phyloP scores from a whole-genome alignment of 129 eudicot species.

The Centaurea solstitialis region DNA sequence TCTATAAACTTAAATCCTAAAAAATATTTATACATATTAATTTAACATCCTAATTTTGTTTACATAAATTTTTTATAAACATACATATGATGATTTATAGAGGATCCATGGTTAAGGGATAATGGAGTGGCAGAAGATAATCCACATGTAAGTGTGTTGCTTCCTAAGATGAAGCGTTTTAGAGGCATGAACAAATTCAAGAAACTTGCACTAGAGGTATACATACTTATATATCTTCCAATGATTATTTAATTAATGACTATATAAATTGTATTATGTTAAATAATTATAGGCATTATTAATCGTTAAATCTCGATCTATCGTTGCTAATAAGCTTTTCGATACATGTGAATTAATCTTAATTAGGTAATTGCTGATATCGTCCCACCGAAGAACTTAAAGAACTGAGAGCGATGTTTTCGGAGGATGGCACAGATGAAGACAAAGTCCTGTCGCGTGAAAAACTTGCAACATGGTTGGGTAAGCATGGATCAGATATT shows the following conservation, averaged over 20 bases:
- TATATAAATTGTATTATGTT: neutral
- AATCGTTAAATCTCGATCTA: neutral
- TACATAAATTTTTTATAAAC: no score
- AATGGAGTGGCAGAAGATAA: slow-evolving; percentile 76
- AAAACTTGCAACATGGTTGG: slow-evolving; percentile 64
- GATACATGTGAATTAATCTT: neutral
- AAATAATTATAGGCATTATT: neutral
- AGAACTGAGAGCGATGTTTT: slow-evolving; percentile 69
- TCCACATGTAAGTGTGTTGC: slow-evolving; percentile 57
- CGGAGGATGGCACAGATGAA: slow-evolving; percentile 59
- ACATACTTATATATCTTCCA: neutral
- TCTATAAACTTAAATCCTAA: no score
- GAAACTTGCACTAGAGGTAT: slow-evolving; percentile 71
- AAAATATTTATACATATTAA: no score
- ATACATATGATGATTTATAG: slow-evolving; percentile 23
- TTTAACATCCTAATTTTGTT: neutral
- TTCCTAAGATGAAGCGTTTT: slow-evolving; percentile 64
- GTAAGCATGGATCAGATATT: slow-evolving; percentile 69
- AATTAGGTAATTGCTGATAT: slow-evolving; percentile 67
- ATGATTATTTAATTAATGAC: neutral
- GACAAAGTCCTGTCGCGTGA: slow-evolving; percentile 63
- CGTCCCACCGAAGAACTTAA: slow-evolving; percentile 64
- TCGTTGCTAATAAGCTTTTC: neutral
- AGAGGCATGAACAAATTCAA: slow-evolving; percentile 89
- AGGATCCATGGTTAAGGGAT: slow-evolving; percentile 73